Base-by-base conservation (phyloP, 2,329 filamentous ascomycete species). In the Paecilomyces variotii region DNA sequence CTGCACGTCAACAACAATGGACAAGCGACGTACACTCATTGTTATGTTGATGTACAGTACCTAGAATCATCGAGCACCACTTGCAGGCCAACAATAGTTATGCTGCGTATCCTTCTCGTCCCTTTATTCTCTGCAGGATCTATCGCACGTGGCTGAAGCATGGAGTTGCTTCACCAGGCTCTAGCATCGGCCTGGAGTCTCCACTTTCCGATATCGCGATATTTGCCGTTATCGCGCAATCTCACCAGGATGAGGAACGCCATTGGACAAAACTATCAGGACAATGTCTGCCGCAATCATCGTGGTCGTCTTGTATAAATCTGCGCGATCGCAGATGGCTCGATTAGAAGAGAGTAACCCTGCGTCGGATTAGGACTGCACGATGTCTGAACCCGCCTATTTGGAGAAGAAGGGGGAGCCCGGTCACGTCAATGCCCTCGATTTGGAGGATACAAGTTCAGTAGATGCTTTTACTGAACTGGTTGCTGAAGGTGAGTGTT, bases 401-500 rank as follows among this genome's bases (percentile, higher is more conserved):
- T 45, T 45, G 1, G 39, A 45, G 4, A 19, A 45, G 39, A 45
- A 45, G 12, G 14, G n/a, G 19, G n/a, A 45, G 39, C 39, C 39
- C 19, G 12, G 39, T 24, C 14, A 45, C 14, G 39, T 45, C 39
- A n/a, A 45, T 45, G n/a, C 9, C n/a, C 57, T 19, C 9, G 57
- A 59, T 7, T 53, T 54, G 1, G 57, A 59, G 9, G 57, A 45
- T n/a, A 56, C 57, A 4, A 59, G 57, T 49, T 57, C 59, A 24
- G 58, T 64, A 24, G 58, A 63, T 25, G 57, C 59, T 52, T 63
- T 72, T 45, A 67, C 62, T 5, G 67, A 65, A 2, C 60, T 72
- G 57, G 60, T 72, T 50, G 59, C 61, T 50, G 67, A 70, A 65
- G 68, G 69, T 69, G 58, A 35, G 61, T 6, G n/a, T 12, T n/a